Conservation (phyloP, 2,329 filamentous ascomycete species). For the Pezicula radicicola region DNA sequence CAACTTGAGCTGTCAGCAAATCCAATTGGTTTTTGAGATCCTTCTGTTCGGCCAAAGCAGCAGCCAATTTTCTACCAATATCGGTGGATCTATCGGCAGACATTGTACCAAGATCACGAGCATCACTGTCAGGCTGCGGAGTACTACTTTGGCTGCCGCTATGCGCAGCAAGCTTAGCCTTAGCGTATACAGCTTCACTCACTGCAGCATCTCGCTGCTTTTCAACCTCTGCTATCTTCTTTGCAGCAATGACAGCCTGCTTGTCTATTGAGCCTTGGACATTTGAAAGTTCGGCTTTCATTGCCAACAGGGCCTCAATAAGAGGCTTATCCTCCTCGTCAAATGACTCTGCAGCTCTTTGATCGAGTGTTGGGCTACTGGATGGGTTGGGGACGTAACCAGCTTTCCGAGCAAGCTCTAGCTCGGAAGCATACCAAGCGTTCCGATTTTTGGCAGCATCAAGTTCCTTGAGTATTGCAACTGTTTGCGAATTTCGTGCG, state of each 20-base stretch:
- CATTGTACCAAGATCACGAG: constrained; percentile 55
- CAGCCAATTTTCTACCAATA: constrained; percentile 78
- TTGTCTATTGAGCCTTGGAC: constrained; percentile 89
- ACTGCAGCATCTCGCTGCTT: constrained; percentile 94
- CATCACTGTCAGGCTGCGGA: constrained; percentile 54
- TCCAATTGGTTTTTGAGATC: constrained; percentile 80
- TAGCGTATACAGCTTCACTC: constrained; percentile 90
- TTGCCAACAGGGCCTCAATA: constrained; percentile 86
- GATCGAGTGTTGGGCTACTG: constrained; percentile 71
- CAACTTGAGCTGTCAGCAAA: constrained; percentile 64
- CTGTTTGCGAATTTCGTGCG: constrained; percentile 53
- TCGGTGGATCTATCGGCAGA: constrained; percentile 66
- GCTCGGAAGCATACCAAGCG: constrained; percentile 94
- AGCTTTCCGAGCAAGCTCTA: constrained; percentile 85
- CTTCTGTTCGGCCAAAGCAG: constrained; percentile 72
- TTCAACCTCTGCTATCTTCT: constrained; percentile 89
- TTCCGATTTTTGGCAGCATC: constrained; percentile 82
- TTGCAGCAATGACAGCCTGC: constrained; percentile 81
- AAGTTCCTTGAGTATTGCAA: constrained; percentile 79
- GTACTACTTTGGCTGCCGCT: constrained; percentile 62
- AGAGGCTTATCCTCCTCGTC: constrained; percentile 89
- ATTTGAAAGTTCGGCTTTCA: constrained; percentile 84
- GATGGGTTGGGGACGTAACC: constrained; percentile 76
- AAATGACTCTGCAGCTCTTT: constrained; percentile 73
- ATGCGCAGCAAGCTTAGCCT: constrained; percentile 85